Base-by-base conservation (phyloP, 108 stramenopile species). In the Nitzschia palea region DNA sequence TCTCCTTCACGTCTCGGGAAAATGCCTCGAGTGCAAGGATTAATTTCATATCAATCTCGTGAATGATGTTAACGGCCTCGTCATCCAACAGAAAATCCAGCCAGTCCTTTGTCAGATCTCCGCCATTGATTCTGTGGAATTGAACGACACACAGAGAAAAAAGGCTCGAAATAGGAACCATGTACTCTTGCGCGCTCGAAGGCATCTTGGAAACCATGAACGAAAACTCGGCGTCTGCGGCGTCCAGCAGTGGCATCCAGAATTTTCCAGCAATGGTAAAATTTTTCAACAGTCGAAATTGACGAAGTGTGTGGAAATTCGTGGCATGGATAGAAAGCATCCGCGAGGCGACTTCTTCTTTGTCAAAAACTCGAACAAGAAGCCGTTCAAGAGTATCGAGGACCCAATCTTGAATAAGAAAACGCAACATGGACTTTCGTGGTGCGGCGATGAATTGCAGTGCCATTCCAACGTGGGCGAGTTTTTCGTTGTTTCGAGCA, bases 71-170 rank as follows among this genome's bases (percentile, higher is more conserved):
- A 14, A 82, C 78, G 27, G 89, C 85, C 10, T 94, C 88, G 10
- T 88, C 88, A 62, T 86, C 82, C 60, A 88, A 52, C 18, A 94
- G 53, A 54, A 91, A 94, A 54, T 91, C 89, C 29, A 94, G 66
- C 89, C 89, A 94, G 26, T 94, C 87, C 15, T 77, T 81, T 26
- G 85, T 80, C 14, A 81, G 44, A 42, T 78, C 77, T 23, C 86
- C 87, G 2, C 71, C 74, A 48, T 48, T 62, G 22, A 91, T 86
- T 26, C 73, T 47, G 62, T 89, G 86, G 65, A 91, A 94, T 62
- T 89, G 81, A 0, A 80, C 75, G n/a, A 91, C 86, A 30, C 90
- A 86, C n/a, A 94, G 75, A 26, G 93, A 89, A 75, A 94, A 89
- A 6, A 94, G 71, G 27, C 76, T 91, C 1, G 87, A 82, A 9